phyloP scores from a whole-genome alignment of 1,284 basidiomycete genomes.

The Caloboletus firmus region DNA sequence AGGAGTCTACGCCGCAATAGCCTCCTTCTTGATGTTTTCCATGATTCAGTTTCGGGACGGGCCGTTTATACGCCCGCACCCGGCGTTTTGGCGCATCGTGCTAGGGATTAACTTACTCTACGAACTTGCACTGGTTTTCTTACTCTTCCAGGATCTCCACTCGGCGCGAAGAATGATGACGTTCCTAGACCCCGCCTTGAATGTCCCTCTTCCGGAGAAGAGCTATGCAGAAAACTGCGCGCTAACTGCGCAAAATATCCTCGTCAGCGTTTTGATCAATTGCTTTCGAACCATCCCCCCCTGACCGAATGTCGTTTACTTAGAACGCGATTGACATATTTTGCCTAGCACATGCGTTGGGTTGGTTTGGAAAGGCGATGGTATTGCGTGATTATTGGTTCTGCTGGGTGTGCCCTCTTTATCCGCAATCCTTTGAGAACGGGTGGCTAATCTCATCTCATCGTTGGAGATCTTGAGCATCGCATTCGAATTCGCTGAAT shows the following conservation, averaged over 20 bases:
- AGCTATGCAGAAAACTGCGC: conserved; percentile 79
- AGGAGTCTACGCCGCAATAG: conserved; percentile 68
- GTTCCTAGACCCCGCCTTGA: conserved; percentile 68
- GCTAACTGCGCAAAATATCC: conserved; percentile 61
- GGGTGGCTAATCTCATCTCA: conserved; percentile 2
- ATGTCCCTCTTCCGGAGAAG: conserved; percentile 76
- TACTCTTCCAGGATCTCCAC: conserved; percentile 78
- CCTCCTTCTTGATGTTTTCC: conserved; percentile 72
- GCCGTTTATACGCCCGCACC: conserved; percentile 73
- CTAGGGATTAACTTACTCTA: conserved; percentile 80
- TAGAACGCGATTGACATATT: conserved; percentile 81
- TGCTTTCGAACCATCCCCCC: conserved; percentile 5
- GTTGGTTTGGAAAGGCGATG: conserved; percentile 87
- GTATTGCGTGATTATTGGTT: conserved; percentile 87
- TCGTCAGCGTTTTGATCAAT: conserved; percentile 48
- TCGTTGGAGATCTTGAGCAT: conserved; percentile 71
- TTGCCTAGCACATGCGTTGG: conserved; percentile 76
- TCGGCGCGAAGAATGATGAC: conserved; percentile 80
- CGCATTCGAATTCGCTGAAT: conserved; percentile 83
- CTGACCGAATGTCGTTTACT: conserved; percentile 5
- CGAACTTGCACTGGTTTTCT: conserved; percentile 75
- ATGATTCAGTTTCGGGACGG: conserved; percentile 86
- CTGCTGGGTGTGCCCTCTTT: conserved; percentile 63
- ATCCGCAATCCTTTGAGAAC: conserved; percentile 4
- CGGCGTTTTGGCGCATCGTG: conserved; percentile 73